Evolutionary conservation across 352 stramenopile genomes (phyloP).

Genomic region (Globisporangium irregulare): DNA sequence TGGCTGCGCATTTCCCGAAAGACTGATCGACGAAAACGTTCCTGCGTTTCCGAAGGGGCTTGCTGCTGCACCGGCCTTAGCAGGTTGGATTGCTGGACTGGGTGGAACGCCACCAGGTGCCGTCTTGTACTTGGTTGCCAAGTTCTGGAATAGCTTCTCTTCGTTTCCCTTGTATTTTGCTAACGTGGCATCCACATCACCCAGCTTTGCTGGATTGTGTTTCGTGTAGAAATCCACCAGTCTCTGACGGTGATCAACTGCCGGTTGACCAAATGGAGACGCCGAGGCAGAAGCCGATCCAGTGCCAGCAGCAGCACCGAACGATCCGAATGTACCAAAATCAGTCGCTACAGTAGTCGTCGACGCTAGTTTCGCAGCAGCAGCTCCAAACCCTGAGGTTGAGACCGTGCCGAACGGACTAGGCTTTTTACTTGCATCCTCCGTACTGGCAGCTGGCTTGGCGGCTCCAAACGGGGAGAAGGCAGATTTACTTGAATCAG

Average conservation of each 20-base stretch:
- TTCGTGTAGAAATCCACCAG: conserved; percentile 91
- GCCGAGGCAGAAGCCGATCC: conserved; percentile 14
- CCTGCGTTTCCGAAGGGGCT: conserved; percentile 68
- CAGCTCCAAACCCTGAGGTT: conserved; percentile 8
- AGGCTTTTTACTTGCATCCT: conserved; percentile 11
- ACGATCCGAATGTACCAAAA: conserved; percentile 21
- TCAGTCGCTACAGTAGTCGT: conserved; percentile 8
- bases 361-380: conserved; percentile 11
- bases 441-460: conserved; percentile 8
- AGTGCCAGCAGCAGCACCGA: conserved; percentile 6
- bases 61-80: conserved; percentile 33
- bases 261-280: conserved; percentile 40
- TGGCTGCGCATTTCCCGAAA: conserved; percentile 19
- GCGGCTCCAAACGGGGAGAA: conserved; percentile 21
- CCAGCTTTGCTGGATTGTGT: conserved; percentile 88
- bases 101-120: conserved; percentile 23
- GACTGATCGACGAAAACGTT: conserved; percentile 37
- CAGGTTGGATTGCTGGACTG: conserved; percentile 36
- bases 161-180: conserved; percentile 88
- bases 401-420: conserved; percentile 30
- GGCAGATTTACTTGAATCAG: conserved; percentile 7
- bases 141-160: conserved; percentile 72
- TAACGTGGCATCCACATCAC: conserved; percentile 84
- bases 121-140: conserved; percentile 70
- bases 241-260: conserved; percentile 55